Conservation (phyloP, 306 rosid species). For the Glycine soja region DNA sequence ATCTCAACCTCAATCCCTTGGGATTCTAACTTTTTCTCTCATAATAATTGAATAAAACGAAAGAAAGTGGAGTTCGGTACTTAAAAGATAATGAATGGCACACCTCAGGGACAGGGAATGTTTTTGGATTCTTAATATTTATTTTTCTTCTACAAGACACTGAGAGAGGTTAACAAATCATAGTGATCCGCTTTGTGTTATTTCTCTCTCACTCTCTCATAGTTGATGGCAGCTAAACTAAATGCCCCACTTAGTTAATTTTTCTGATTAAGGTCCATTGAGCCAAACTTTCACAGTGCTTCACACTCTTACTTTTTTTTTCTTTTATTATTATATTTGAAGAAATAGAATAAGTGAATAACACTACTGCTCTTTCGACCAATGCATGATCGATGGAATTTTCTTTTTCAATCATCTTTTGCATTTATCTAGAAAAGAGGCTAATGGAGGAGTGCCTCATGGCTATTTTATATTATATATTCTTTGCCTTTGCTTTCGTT, state of each 20-base stretch:
- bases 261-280: conserved; percentile 44
- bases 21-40: conserved; percentile 59
- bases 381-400: conserved; percentile 82
- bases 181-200: background rate
- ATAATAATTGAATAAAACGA: conserved; percentile 45
- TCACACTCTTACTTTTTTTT: conserved; percentile 39
- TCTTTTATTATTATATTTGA: background rate
- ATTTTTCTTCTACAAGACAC: conserved; percentile 29
- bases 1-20: conserved; percentile 59
- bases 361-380: conserved; percentile 45
- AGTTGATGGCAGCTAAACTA: conserved; percentile 39
- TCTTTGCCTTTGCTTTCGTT: conserved; percentile 54
- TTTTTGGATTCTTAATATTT: conserved; percentile 62
- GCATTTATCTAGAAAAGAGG: conserved; percentile 60
- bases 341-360: conserved; percentile 43
- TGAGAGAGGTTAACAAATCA: conserved; percentile 25
- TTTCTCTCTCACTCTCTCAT: conserved; percentile 24
- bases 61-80: conserved; percentile 52
- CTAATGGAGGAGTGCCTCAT: conserved; percentile 41
- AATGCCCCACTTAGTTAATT: conserved; percentile 46
- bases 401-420: conserved; percentile 59
- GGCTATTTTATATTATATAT: conserved; percentile 48
- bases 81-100: conserved; percentile 51
- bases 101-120: conserved; percentile 59
- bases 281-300: conserved; percentile 55